phyloP scores from a whole-genome alignment of 73 alveolate species.

The Paramecium biaurelia region DNA sequence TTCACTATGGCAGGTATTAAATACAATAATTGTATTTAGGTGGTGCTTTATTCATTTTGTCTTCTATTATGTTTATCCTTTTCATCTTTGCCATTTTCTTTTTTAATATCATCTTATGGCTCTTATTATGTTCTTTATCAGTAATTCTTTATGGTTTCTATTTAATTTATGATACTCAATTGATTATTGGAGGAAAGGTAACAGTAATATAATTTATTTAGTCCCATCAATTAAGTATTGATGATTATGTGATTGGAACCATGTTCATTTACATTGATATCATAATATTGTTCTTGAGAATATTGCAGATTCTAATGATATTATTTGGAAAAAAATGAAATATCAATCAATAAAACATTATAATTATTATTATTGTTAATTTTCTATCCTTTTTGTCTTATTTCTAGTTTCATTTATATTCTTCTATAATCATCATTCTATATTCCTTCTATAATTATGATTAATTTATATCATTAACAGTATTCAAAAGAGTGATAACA shows the following conservation, averaged over 20 bases:
- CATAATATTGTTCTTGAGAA: constrained; percentile 19
- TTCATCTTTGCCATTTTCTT: constrained; percentile 59
- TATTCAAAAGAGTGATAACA: no score
- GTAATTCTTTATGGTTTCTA: constrained; percentile 68
- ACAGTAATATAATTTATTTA: not conserved
- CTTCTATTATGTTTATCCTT: constrained; percentile 58
- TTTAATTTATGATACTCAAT: constrained; percentile 58
- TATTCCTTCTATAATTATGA: no score
- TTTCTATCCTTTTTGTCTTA: not conserved
- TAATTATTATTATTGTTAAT: not conserved
- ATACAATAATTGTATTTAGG: constrained; percentile 7
- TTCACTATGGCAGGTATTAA: constrained; percentile 68
- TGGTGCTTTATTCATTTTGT: constrained; percentile 52
- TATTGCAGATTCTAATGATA: constrained; percentile 20
- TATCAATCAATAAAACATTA: not conserved
- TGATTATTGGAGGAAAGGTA: constrained; percentile 67
- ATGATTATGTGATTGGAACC: constrained; percentile 10
- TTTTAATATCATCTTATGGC: constrained; percentile 34
- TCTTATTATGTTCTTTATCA: constrained; percentile 64
- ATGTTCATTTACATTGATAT: constrained; percentile 42
- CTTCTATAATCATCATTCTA: no score
- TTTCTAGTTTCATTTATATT: no score
- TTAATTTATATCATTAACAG: no score
- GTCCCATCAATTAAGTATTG: constrained; percentile 42
- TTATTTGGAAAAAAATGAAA: constrained; percentile 45